Conservation (phyloP, 2,329 filamentous ascomycete genomes). For the Trichoderma sp. region DNA sequence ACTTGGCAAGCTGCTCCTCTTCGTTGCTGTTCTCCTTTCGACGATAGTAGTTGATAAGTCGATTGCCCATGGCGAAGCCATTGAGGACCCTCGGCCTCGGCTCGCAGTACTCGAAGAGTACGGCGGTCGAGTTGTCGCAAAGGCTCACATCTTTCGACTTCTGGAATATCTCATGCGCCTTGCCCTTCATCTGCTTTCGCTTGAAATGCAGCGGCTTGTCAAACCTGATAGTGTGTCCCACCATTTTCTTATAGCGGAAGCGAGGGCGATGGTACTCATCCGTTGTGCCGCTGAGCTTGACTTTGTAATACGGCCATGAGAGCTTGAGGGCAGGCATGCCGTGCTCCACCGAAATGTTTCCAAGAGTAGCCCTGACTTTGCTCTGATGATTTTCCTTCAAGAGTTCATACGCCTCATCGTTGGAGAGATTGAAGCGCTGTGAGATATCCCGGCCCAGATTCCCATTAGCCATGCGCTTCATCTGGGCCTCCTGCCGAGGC, state of each 20-base stretch:
- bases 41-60: slow-evolving; percentile 95
- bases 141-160: slow-evolving; percentile 81
- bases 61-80: slow-evolving; percentile 96
- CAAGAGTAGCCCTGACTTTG: slow-evolving; percentile 90
- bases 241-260: slow-evolving; percentile 69
- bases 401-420: slow-evolving; percentile 92
- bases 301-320: slow-evolving; percentile 95
- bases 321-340: slow-evolving; percentile 88
- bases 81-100: slow-evolving; percentile 89
- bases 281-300: slow-evolving; percentile 73
- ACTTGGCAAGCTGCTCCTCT: slow-evolving; percentile 74
- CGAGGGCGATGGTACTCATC: slow-evolving; percentile 82
- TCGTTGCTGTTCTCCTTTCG: slow-evolving; percentile 70
- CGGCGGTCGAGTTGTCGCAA: slow-evolving; percentile 82
- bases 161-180: slow-evolving; percentile 76
- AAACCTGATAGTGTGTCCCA: slow-evolving; percentile 71
- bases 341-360: slow-evolving; percentile 91
- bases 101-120: slow-evolving; percentile 94
- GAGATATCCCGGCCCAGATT: slow-evolving; percentile 72
- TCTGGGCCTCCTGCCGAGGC: slow-evolving; percentile 56
- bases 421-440: slow-evolving; percentile 91
- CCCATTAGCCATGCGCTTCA: slow-evolving; percentile 68
- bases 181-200: slow-evolving; percentile 79
- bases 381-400: slow-evolving; percentile 96
- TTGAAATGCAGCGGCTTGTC: slow-evolving; percentile 72